Evolutionary conservation across 257 asterid genomes (phyloP).

Genomic region (Gentiana straminea): DNA sequence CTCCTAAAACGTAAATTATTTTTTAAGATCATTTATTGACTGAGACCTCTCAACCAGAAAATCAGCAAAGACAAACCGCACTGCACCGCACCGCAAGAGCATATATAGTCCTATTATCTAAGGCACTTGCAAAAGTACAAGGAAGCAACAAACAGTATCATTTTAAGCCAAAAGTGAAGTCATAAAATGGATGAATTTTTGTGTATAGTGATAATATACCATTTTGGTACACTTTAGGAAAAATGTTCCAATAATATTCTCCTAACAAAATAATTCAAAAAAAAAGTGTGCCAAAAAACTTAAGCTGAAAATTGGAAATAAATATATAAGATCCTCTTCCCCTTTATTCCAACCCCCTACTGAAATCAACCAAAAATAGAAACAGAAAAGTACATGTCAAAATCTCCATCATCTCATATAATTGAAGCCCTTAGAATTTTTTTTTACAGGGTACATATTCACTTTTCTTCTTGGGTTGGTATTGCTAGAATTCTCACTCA

Average conservation of each 20-base stretch:
- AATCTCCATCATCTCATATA: neutral
- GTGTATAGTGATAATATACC: neutral
- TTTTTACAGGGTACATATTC: too few relatives aligned
- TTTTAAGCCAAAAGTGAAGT: slow-evolving; percentile 25
- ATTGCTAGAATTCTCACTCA: too few relatives aligned
- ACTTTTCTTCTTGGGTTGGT: too few relatives aligned
- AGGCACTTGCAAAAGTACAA: neutral
- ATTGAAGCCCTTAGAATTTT: neutral
- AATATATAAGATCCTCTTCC: slow-evolving; percentile 2
- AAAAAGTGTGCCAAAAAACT: neutral
- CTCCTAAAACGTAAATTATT: too few relatives aligned
- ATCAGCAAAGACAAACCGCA: too few relatives aligned
- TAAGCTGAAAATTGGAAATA: neutral
- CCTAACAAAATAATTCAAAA: neutral
- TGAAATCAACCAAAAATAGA: slow-evolving; percentile 3
- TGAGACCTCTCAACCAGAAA: too few relatives aligned
- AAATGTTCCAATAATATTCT: slow-evolving; percentile 1
- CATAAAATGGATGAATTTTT: slow-evolving; percentile 17
- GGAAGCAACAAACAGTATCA: slow-evolving; percentile 30
- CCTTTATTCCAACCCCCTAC: neutral
- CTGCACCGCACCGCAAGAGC: too few relatives aligned
- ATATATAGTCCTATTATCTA: too few relatives aligned
- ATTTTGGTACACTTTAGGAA: slow-evolving; percentile 14
- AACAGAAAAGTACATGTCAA: neutral
- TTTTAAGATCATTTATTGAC: too few relatives aligned